Percentiles rank a stretch among this genome's conserved stretches.
Conservation (phyloP, 73 alveolate species). For the Tetrahymena malaccensis region DNA sequence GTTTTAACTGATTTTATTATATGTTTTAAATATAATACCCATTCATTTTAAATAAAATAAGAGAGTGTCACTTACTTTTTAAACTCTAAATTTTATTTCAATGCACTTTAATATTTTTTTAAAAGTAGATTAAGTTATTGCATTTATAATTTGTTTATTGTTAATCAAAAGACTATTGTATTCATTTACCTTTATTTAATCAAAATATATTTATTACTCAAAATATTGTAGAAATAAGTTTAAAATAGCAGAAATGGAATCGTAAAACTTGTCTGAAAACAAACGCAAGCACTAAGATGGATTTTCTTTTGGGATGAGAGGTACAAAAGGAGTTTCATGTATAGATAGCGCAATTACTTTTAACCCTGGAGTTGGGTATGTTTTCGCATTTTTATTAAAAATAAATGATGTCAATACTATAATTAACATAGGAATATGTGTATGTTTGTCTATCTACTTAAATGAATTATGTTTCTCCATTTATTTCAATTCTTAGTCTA, state of each 20-base stretch:
- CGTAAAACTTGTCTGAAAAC: not conserved
- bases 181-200: not conserved
- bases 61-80: not conserved
- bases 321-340: not conserved
- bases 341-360: not conserved
- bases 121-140: not conserved
- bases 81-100: not conserved
- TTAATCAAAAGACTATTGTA: not conserved
- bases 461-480: no score
- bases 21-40: no score
- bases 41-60: no score
- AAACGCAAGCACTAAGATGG: not conserved
- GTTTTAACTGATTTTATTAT: not conserved
- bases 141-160: no score
- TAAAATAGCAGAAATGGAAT: not conserved
- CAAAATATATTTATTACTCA: no score
- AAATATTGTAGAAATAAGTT: no score
- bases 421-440: no score
- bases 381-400: not conserved
- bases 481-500: no score
- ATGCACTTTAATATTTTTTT: not conserved
- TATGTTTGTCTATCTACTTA: no score
- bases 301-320: not conserved
- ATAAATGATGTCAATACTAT: no score
- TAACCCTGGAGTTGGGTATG: not conserved